Base-by-base conservation (phyloP, 768 basidiomycete genomes). In the Sarcomyxa edulis region DNA sequence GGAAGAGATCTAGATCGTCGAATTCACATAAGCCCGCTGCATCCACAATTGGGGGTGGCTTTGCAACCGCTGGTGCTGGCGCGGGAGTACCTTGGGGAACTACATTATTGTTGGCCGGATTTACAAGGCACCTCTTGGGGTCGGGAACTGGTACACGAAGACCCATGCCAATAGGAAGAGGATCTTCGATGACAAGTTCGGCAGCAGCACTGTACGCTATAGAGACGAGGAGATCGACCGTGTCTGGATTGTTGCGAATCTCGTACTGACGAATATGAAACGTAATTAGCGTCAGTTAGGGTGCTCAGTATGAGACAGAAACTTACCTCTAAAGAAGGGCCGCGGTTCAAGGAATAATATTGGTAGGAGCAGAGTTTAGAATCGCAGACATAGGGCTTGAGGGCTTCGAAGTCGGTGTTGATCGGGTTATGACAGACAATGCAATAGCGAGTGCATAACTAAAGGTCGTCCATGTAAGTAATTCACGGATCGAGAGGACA, bases 311-410 rank as follows among this genome's bases (percentile, higher is more conserved):
- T 18, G 29, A n/a, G 19, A 31, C 3, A 14, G 16, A 37, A 6
- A 49, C 62, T 10, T 47, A 78, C 81, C 66, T 85, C 81, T 14
- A 85, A 66, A 7, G 81, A 81, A 5, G 78, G 74, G 0, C 81
- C 83, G 19, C 76, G 67, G 40, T 79, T 81, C 33, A 81, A 60
- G 4, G 68, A 60, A 51, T 82, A 83, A 48, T 81, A 84, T 49
- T 81, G 83, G 53, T 80, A 87, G 5, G 73, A 61, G 55, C 84
- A 87, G 4, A 87, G 66, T 37, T 71, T 71, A 4, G 67, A 68
- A 39, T 72, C 68, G 52, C 84, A 87, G 18, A 87, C 81, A 50
- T 84, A 86, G 1, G 84, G 84, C 52, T 84, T 82, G 43, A 85
- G 69, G 1, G 77, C 72, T 45, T 77, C 75, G 42, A 71, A 74